Evolutionary conservation across 345 rosid species (phyloP).

Genomic region (Brassica carinata): DNA sequence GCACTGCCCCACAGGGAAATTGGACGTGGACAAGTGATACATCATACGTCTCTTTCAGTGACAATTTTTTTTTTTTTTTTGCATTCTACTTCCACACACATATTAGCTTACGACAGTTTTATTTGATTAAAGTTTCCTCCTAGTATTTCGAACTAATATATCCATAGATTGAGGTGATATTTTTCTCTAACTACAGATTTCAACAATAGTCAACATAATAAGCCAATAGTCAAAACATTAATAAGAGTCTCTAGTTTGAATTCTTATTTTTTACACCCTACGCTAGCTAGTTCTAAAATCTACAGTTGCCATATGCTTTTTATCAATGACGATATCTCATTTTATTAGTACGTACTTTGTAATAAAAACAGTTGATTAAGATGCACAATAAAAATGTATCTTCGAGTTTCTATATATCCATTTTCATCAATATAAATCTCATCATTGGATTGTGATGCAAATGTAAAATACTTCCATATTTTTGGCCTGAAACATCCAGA

Average conservation of each 20-base stretch:
- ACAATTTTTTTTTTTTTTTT: too few relatives aligned
- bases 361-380: neutral
- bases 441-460: neutral
- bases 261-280: neutral
- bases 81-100: conserved; percentile 26
- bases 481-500: conserved; percentile 13
- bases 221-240: neutral
- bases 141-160: neutral
- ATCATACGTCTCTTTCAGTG: conserved; percentile 62
- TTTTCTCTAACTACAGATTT: neutral
- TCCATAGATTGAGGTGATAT: neutral
- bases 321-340: neutral
- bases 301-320: conserved; percentile 2
- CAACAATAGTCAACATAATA: too few relatives aligned
- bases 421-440: neutral
- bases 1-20: conserved; percentile 72
- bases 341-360: neutral
- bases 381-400: neutral
- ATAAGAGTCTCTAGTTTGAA: neutral
- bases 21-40: conserved; percentile 60
- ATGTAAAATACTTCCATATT: conserved; percentile 1
- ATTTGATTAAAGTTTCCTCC: conserved; percentile 18
- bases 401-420: neutral
- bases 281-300: neutral
- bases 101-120: conserved; percentile 19